A percentile compares a stretch with the other conserved stretches of the same genome.
Conservation (phyloP, 352 stramenopile genomes). For the Saprolegnia diclina region DNA sequence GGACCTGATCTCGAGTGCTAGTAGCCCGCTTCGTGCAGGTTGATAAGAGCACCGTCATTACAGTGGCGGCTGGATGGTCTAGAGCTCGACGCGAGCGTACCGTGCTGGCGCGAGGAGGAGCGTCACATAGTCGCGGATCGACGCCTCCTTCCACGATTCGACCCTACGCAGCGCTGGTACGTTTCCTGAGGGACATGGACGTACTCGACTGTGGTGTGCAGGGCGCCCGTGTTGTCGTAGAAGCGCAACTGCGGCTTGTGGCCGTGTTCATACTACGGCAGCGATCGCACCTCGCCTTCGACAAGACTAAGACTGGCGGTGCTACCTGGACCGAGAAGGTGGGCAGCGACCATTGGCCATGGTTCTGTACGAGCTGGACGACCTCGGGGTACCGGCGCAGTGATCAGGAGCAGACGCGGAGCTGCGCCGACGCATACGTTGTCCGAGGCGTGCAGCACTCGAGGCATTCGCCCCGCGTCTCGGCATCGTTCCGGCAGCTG, state of each 20-base stretch:
- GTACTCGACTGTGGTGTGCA: slow-evolving; percentile 11
- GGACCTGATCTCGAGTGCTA: slow-evolving; percentile 7
- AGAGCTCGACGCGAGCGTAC: neutral
- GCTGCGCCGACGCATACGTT: neutral
- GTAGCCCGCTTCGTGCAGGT: neutral
- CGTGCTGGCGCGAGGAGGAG: neutral
- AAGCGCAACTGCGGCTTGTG: neutral
- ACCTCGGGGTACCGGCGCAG: slow-evolving; percentile 17
- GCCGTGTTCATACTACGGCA: neutral
- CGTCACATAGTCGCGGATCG: neutral
- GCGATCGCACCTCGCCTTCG: neutral
- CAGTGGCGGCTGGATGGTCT: neutral
- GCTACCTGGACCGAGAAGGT: slow-evolving; percentile 12
- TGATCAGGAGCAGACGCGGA: slow-evolving; percentile 21
- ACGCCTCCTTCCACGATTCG: neutral
- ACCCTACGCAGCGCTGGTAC: neutral
- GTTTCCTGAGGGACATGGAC: neutral
- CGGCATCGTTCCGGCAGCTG: slow-evolving; percentile 2
- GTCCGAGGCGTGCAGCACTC: neutral
- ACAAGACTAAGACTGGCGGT: neutral
- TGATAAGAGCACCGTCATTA: slow-evolving; percentile 14
- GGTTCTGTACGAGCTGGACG: slow-evolving; percentile 2
- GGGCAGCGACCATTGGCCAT: neutral
- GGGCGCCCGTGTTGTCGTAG: neutral
- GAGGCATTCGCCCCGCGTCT: neutral